A percentile compares a stretch with the other conserved stretches of the same genome.
Conservation (phyloP, 805 yeast genomes). For the Teunomyces aglyptinius region DNA sequence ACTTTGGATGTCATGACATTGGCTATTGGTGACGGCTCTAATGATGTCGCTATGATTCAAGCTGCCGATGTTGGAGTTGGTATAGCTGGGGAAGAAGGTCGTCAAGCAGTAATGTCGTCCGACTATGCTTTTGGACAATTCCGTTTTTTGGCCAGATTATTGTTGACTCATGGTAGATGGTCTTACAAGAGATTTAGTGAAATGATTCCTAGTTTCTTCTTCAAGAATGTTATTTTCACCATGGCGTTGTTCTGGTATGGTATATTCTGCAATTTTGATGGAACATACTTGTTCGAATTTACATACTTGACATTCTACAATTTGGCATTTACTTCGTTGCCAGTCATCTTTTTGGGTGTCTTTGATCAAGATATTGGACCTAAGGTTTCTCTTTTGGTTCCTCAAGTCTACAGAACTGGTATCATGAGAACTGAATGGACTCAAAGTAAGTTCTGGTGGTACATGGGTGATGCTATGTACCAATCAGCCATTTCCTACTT, state of each 20-base stretch:
- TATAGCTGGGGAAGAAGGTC: slow-evolving; percentile 83
- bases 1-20: slow-evolving; percentile 70
- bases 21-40: slow-evolving; percentile 85
- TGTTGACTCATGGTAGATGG: slow-evolving; percentile 84
- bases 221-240: slow-evolving; percentile 73
- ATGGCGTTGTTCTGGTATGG: slow-evolving; percentile 78
- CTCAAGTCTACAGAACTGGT: slow-evolving; percentile 69
- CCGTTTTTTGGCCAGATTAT: slow-evolving; percentile 59
- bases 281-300: slow-evolving; percentile 73
- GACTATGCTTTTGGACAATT: slow-evolving; percentile 84
- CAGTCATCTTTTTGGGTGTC: slow-evolving; percentile 70
- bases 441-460: slow-evolving; percentile 54
- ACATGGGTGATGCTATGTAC: slow-evolving; percentile 67
- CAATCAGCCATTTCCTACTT: slow-evolving; percentile 70
- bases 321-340: slow-evolving; percentile 76
- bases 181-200: slow-evolving; percentile 71
- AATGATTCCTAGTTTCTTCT: slow-evolving; percentile 77
- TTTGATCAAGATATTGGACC: slow-evolving; percentile 76
- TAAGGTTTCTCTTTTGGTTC: slow-evolving; percentile 61
- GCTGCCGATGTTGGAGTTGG: slow-evolving; percentile 85
- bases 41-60: slow-evolving; percentile 86
- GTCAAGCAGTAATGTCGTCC: slow-evolving; percentile 84
- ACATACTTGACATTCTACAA: slow-evolving; percentile 78
- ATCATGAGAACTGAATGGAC: slow-evolving; percentile 65
- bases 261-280: slow-evolving; percentile 65